A percentile compares a stretch with the other conserved stretches of the same genome.
Conservation (phyloP, 176 grass and related monocot species). For the Phyllostachys edulis region DNA sequence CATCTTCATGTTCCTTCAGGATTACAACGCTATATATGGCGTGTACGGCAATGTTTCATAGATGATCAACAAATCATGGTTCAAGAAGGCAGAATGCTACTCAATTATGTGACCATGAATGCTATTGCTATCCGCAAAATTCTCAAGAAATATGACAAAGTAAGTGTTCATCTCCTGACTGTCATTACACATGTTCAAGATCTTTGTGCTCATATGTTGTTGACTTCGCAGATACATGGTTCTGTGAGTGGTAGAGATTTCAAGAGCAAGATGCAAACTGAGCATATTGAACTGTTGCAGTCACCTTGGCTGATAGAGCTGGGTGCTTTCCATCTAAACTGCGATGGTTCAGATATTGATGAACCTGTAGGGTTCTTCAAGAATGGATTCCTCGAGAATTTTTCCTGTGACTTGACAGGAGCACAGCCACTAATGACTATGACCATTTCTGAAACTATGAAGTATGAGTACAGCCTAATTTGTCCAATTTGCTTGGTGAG, state of each 20-base stretch:
- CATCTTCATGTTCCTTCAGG: conserved; percentile 73
- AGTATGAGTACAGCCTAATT: conserved; percentile 61
- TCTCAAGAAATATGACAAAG: conserved; percentile 85
- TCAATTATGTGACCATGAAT: conserved; percentile 84
- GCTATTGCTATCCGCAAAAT: conserved; percentile 79
- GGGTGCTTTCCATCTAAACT: conserved; percentile 77
- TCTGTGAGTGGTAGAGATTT: conserved; percentile 74
- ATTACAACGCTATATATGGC: conserved; percentile 57
- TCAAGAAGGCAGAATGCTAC: conserved; percentile 71
- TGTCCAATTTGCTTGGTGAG: conserved; percentile 78
- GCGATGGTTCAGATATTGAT: conserved; percentile 32
- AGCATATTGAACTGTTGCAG: conserved; percentile 68
- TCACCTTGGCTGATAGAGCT: conserved; percentile 80
- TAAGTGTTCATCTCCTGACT: conserved; percentile 20
- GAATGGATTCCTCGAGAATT: conserved; percentile 51
- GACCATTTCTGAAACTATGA: conserved; percentile 51
- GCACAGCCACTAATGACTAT: conserved; percentile 55
- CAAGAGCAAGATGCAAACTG: conserved; percentile 57
- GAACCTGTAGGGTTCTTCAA: conserved; percentile 49
- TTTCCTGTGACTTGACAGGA: conserved; percentile 60
- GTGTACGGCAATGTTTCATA: conserved; percentile 60
- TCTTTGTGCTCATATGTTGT: background rate
- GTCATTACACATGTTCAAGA: background rate
- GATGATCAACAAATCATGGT: conserved; percentile 83
- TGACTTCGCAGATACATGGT: conserved; percentile 56